phyloP scores from a whole-genome alignment of 2,329 filamentous ascomycete species.

The Trichoderma breve region DNA sequence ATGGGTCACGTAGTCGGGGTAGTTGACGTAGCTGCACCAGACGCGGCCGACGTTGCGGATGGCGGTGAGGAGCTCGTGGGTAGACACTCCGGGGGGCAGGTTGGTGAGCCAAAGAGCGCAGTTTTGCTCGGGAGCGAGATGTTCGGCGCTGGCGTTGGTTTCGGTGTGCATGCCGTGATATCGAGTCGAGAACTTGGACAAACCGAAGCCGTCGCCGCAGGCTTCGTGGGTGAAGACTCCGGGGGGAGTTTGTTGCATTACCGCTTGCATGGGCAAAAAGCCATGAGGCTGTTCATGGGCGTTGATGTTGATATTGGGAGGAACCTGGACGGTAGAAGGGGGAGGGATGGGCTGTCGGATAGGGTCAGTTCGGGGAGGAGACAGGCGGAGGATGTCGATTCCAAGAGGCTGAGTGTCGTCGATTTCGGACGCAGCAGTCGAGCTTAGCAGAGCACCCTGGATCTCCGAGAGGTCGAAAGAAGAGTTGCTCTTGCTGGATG shows the following conservation, averaged over 20 bases:
- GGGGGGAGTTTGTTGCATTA: slow-evolving; percentile 22
- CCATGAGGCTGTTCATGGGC: neutral
- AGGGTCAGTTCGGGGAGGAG: neutral
- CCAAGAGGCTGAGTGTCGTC: slow-evolving; percentile 5
- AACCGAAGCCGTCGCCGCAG: neutral
- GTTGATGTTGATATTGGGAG: neutral
- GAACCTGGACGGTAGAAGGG: neutral
- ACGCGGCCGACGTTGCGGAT: slow-evolving; percentile 50
- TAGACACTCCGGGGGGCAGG: slow-evolving; percentile 44
- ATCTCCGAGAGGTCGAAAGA: neutral
- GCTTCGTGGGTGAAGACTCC: neutral
- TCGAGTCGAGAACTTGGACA: slow-evolving; percentile 32
- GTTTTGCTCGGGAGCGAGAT: slow-evolving; percentile 39
- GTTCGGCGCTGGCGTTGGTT: slow-evolving; percentile 36
- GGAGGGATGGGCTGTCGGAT: neutral
- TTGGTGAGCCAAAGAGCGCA: slow-evolving; percentile 54
- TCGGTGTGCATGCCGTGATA: slow-evolving; percentile 39
- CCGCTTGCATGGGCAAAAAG: slow-evolving; percentile 28
- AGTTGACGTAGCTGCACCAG: slow-evolving; percentile 52
- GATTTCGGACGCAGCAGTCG: neutral
- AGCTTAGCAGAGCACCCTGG: neutral
- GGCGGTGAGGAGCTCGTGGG: slow-evolving; percentile 43
- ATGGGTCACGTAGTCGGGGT: slow-evolving; percentile 38
- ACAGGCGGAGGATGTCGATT: slow-evolving; percentile 9
- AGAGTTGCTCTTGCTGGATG: neutral